Evolutionary conservation across 345 rosid genomes (phyloP).

Genomic region (Eucalyptus erythrocorys): DNA sequence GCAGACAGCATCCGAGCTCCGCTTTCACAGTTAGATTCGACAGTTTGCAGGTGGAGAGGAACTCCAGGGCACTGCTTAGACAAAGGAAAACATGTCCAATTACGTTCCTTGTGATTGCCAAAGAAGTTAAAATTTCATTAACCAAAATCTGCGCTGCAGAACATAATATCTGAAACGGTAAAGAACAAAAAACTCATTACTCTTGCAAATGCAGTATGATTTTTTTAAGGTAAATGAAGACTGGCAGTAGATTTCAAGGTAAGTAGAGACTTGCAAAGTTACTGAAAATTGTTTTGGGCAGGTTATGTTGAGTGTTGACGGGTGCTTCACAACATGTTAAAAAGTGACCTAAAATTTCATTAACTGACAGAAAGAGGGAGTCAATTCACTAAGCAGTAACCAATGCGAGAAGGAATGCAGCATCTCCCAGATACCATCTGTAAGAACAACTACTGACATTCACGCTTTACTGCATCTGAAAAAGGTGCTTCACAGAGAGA

Average conservation of each 20-base stretch:
- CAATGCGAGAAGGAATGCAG: background rate
- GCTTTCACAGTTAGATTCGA: slow-evolving; percentile 76
- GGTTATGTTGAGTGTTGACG: background rate
- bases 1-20: slow-evolving; percentile 95
- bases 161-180: background rate
- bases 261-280: background rate
- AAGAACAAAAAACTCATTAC: background rate
- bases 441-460: background rate
- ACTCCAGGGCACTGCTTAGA: slow-evolving; percentile 75
- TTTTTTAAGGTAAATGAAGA: background rate
- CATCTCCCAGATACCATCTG: background rate
- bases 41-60: slow-evolving; percentile 75
- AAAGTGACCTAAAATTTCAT: background rate
- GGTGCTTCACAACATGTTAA: background rate
- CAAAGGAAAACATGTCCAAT: background rate
- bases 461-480: background rate
- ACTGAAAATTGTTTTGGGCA: background rate
- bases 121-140: background rate
- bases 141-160: background rate
- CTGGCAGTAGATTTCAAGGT: no score
- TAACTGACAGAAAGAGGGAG: background rate
- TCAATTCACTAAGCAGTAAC: background rate
- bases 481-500: background rate
- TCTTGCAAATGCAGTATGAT: background rate
- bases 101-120: background rate